Base-by-base conservation (phyloP, 257 asterid genomes). In the Solanum boliviense region DNA sequence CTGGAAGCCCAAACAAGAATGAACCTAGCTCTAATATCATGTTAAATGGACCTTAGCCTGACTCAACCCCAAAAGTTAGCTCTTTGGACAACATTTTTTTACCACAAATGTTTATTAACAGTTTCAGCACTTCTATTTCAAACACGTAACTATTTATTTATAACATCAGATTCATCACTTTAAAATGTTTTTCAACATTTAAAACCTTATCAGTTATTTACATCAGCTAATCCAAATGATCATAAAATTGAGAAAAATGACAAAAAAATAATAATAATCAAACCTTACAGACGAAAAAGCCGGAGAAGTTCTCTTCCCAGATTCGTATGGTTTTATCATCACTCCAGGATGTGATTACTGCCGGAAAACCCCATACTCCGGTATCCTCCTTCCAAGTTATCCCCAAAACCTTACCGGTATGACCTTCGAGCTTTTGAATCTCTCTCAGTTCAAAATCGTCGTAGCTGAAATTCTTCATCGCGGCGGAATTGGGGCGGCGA, bases 351-450 rank as follows among this genome's bases (percentile, higher is more conserved):
- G 99, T 95, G 34, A 97, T 92, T 3, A 95, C 95, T 27, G 98
- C 93, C 6, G 98, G 97, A 44, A 88, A 91, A 58, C 98, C 97
- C 86, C 89, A 90, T 60, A 48, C 88, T 32, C 96, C 96, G 89
- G 98, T 86, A 73, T 93, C 90, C 86, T 94, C 98, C 86, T 94
- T 95, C 99, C 99, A 97, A 39, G 96, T 90, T 85, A 96, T 92
- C 84, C 91, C 85, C 98, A 98, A 97, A 90, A 96, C 99, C 94
- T 93, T 94, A 89, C 94, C 99, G 82, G 94, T 89, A 91, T 97
- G 99, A 75, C 99, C 99, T 90, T 93, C 95, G 39, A 97, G 95
- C 90, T 35, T 92, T 87, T 94, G 94, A 83, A 95, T 88, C 92
- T 97, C 96, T 60, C 71, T 91, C 88, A 97, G 93, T 87, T 94